These are phyloP conservation scores for Colletotrichum sidae DNA, from an alignment of 2,329 filamentous ascomycete species.

Conservation along the genomic window DNA sequence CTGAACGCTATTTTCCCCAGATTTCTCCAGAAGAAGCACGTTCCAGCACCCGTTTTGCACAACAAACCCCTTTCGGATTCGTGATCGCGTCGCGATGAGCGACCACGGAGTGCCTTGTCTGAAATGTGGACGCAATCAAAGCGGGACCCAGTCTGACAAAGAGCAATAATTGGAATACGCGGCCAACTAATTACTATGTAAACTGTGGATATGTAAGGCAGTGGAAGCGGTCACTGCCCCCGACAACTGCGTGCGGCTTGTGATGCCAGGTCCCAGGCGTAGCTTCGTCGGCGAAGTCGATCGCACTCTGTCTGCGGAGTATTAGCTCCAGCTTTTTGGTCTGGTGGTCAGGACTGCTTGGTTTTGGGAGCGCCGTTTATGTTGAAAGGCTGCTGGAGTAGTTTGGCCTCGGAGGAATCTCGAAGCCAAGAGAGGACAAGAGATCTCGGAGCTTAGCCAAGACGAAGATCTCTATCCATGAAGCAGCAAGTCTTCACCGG, in stretches of 20 bases:
- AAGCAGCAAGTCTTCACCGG: too few relatives aligned
- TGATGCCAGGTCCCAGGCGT: too few relatives aligned
- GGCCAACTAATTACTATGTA: neutral
- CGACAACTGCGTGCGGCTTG: neutral
- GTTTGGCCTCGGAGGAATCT: neutral
- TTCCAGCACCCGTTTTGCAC: slow-evolving; percentile 8
- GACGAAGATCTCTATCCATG: neutral
- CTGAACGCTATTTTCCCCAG: slow-evolving; percentile 12
- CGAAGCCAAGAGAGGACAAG: slow-evolving; percentile 7
- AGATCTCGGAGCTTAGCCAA: neutral
- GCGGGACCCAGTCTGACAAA: slow-evolving; percentile 15
- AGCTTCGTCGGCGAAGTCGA: neutral
- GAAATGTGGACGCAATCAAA: slow-evolving; percentile 15
- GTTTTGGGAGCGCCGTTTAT: too few relatives aligned
- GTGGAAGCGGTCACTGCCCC: neutral
- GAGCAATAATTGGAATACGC: neutral
- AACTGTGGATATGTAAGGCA: neutral
- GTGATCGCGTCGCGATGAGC: neutral
- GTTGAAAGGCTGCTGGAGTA: neutral
- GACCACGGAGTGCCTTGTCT: slow-evolving; percentile 9
- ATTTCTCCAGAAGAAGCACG: slow-evolving; percentile 4
- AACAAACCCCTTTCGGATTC: neutral
- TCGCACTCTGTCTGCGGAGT: slow-evolving; percentile 5
- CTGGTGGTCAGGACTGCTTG: too few relatives aligned
- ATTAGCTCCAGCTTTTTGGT: neutral